These are phyloP conservation scores for Solanum lycopersicoides DNA, from an alignment of 257 asterid genomes.

Conservation along the genomic window DNA sequence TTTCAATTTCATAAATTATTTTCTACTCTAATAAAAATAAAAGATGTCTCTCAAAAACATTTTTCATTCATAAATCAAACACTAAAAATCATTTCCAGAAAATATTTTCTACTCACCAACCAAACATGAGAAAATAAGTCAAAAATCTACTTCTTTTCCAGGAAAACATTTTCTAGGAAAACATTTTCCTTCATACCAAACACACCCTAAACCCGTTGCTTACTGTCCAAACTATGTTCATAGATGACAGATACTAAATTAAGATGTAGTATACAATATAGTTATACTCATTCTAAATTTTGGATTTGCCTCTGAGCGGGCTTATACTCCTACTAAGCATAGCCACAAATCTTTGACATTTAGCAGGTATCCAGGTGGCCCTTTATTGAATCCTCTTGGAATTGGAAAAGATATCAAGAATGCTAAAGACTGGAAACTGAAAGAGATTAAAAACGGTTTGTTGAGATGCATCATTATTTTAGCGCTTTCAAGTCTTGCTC, in stretches of 20 bases:
- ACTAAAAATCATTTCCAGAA: too few relatives aligned
- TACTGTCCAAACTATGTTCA: not conserved
- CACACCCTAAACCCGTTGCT: not conserved
- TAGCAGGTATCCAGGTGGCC: constrained; percentile 85
- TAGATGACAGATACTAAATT: not conserved
- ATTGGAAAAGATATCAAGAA: constrained; percentile 72
- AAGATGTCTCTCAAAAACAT: too few relatives aligned
- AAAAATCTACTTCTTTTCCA: too few relatives aligned
- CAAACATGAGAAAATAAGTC: too few relatives aligned
- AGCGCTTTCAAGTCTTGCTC: not conserved
- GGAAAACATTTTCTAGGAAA: too few relatives aligned
- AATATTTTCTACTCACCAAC: too few relatives aligned
- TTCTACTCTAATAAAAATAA: too few relatives aligned
- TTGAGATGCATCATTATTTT: not conserved
- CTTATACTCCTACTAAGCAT: not conserved
- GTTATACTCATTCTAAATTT: not conserved
- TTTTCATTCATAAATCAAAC: too few relatives aligned
- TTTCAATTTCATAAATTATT: too few relatives aligned
- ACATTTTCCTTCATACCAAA: too few relatives aligned
- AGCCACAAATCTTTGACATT: not conserved
- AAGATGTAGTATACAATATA: not conserved
- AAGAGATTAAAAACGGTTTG: constrained; percentile 84
- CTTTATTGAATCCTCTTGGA: constrained; percentile 83
- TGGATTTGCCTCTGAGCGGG: not conserved
- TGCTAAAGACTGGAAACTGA: constrained; percentile 80